A percentile compares a stretch with the other conserved stretches of the same genome.
These are phyloP conservation scores for Astrocystis sublimbata DNA, from an alignment of 495 filamentous ascomycete genomes.

Conservation along the genomic window DNA sequence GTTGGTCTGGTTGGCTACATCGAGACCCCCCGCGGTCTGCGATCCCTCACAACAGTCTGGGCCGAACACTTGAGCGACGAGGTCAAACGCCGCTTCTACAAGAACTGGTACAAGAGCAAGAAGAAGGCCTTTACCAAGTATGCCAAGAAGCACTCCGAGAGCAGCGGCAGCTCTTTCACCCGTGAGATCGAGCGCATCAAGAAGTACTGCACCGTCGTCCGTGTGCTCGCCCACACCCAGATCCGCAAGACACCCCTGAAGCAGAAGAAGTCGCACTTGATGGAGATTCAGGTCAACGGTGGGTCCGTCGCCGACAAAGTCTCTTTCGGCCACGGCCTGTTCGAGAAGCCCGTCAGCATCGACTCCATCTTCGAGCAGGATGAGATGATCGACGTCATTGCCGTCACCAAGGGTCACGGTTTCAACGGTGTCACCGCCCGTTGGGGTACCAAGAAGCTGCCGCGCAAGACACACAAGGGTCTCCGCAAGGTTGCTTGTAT, in stretches of 20 bases:
- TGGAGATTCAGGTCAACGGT: conserved; percentile 99
- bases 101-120: conserved; percentile 99
- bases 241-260: conserved; percentile 98
- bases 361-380: conserved; percentile 97
- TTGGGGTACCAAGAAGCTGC: conserved; percentile 99
- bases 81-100: conserved; percentile 99
- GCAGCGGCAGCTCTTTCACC: conserved; percentile 81
- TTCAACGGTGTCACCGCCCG: conserved; percentile 94
- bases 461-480: conserved; percentile 99
- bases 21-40: conserved; percentile 99
- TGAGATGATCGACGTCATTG: conserved; percentile 99
- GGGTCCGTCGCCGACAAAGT: conserved; percentile 95
- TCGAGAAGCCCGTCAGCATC: conserved; percentile 97
- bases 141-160: conserved; percentile 98
- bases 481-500: conserved; percentile 99
- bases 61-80: conserved; percentile 98
- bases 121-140: conserved; percentile 99
- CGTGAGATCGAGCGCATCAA: conserved; percentile 99
- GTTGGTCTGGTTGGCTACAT: conserved; percentile 99
- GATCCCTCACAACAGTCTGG: conserved; percentile 99
- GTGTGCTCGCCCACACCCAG: conserved; percentile 98
- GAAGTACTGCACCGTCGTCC: conserved; percentile 99
- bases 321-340: conserved; percentile 86
- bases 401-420: conserved; percentile 99
- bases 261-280: conserved; percentile 99